Percentiles rank a stretch among this genome's conserved stretches.
Conservation (phyloP, 495 filamentous ascomycete species). For the Neurospora sp. region DNA sequence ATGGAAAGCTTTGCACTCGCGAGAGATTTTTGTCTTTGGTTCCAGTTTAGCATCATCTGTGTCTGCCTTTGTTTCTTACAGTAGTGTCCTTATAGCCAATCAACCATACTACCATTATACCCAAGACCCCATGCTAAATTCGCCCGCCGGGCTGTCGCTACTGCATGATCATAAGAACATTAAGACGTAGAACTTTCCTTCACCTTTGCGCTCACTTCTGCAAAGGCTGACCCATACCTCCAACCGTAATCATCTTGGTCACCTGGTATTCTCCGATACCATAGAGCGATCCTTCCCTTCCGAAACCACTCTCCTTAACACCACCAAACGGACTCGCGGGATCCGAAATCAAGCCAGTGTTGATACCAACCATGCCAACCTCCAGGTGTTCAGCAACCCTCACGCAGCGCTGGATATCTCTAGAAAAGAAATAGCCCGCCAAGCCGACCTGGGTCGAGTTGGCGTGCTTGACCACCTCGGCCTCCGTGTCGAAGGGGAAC, state of each 20-base stretch:
- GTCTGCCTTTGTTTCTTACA: background rate
- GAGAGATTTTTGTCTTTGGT: background rate
- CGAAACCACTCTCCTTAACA: constrained; percentile 89
- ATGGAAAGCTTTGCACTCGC: background rate
- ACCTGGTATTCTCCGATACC: constrained; percentile 83
- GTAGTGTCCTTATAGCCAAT: background rate
- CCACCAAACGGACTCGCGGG: constrained; percentile 81
- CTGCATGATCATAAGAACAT: background rate
- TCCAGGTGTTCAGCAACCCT: constrained; percentile 77
- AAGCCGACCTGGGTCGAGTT: constrained; percentile 71
- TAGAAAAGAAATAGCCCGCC: constrained; percentile 79
- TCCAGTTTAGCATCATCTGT: background rate
- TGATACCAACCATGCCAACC: constrained; percentile 84
- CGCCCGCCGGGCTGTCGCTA: background rate
- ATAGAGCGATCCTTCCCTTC: constrained; percentile 82
- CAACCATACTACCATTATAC: background rate
- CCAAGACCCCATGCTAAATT: background rate
- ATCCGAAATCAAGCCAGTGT: constrained; percentile 76
- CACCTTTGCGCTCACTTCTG: constrained; percentile 17
- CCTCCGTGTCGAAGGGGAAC: constrained; percentile 74
- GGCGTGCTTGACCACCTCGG: constrained; percentile 72
- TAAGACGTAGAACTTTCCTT: background rate
- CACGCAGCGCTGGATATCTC: constrained; percentile 60
- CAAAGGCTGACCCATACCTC: constrained; percentile 57
- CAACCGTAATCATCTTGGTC: constrained; percentile 82